A percentile compares a stretch with the other conserved stretches of the same genome.
phyloP scores from a whole-genome alignment of 768 basidiomycete genomes.

The Mycena crocata region DNA sequence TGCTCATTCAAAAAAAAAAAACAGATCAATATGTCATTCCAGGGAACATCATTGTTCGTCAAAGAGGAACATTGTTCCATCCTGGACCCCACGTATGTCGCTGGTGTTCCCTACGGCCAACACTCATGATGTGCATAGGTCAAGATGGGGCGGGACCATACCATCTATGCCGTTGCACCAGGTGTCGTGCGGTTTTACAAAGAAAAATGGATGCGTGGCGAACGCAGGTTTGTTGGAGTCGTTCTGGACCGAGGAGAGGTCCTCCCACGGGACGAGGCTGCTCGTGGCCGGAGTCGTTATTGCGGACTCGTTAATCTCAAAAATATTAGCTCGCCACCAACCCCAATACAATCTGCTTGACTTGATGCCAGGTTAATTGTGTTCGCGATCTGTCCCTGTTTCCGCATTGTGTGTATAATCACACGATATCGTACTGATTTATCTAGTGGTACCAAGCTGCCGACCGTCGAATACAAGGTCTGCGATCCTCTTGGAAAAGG shows the following conservation, averaged over 20 bases:
- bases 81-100: conserved; percentile 94
- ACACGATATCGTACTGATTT: too few relatives aligned
- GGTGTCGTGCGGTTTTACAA: conserved; percentile 97
- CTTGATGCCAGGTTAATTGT: background rate
- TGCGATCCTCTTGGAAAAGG: background rate
- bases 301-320: conserved; percentile 83
- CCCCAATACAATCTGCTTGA: conserved; percentile 30
- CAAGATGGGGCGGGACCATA: conserved; percentile 93
- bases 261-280: conserved; percentile 84
- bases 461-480: too few relatives aligned
- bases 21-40: conserved; percentile 92
- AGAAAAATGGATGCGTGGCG: conserved; percentile 76
- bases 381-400: background rate
- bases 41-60: conserved; percentile 96
- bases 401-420: too few relatives aligned
- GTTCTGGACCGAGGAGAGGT: conserved; percentile 85
- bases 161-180: conserved; percentile 89
- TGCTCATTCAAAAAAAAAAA: conserved; percentile 44
- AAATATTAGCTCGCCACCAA: conserved; percentile 9
- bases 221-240: conserved; percentile 87
- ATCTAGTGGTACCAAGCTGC: too few relatives aligned
- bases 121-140: conserved; percentile 64
- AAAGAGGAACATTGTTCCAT: conserved; percentile 93
- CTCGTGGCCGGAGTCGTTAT: conserved; percentile 84
- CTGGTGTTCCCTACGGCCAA: conserved; percentile 38